Conservation (phyloP, 352 stramenopile genomes). For the Globisporangium yorkense region DNA sequence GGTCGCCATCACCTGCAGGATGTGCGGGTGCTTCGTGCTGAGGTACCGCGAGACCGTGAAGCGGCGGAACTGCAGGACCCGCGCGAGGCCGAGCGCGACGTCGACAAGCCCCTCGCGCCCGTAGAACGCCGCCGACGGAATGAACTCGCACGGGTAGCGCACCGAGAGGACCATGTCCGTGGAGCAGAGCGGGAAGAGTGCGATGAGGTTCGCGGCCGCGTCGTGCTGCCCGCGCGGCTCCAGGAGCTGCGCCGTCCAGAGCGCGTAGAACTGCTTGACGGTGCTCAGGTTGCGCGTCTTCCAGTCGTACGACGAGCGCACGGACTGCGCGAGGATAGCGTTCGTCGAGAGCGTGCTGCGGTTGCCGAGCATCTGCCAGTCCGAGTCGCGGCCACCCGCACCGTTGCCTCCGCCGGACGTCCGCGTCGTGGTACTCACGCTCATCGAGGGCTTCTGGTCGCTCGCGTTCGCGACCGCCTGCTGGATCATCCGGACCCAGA, state of each 20-base stretch:
- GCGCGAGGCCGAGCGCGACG: slow-evolving; percentile 63
- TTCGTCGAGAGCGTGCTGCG: slow-evolving; percentile 21
- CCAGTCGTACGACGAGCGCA: slow-evolving; percentile 77
- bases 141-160: slow-evolving; percentile 75
- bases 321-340: slow-evolving; percentile 41
- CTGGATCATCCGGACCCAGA: slow-evolving; percentile 84
- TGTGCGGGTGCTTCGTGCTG: slow-evolving; percentile 75
- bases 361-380: slow-evolving; percentile 21
- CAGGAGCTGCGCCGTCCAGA: slow-evolving; percentile 73
- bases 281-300: slow-evolving; percentile 78
- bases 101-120: slow-evolving; percentile 79
- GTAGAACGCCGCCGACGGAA: slow-evolving; percentile 72
- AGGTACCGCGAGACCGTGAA: slow-evolving; percentile 70
- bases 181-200: slow-evolving; percentile 77
- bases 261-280: slow-evolving; percentile 79
- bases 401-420: slow-evolving; percentile 6
- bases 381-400: slow-evolving; percentile 36
- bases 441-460: slow-evolving; percentile 43
- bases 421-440: slow-evolving; percentile 40
- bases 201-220: slow-evolving; percentile 56
- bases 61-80: slow-evolving; percentile 69
- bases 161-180: slow-evolving; percentile 72
- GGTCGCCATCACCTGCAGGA: slow-evolving; percentile 64
- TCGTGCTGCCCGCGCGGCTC: slow-evolving; percentile 45
- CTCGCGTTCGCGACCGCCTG: slow-evolving; percentile 58